phyloP scores from a whole-genome alignment of 2,329 filamentous ascomycete species.

The Endoconidiophora laricicola region DNA sequence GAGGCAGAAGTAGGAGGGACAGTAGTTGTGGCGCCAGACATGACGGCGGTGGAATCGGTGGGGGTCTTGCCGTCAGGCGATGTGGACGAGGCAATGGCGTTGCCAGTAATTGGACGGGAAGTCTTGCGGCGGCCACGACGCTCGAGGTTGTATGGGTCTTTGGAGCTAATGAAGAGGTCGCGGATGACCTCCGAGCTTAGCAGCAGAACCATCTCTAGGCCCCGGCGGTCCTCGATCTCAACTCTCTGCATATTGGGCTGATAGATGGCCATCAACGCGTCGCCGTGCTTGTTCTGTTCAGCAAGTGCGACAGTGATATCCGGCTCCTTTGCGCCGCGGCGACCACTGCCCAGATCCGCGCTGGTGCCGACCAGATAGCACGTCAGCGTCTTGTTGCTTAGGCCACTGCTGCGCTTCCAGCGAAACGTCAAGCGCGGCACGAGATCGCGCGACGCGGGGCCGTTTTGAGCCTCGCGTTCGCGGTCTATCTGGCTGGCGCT shows the following conservation, averaged over 20 bases:
- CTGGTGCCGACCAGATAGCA: constrained; percentile 73
- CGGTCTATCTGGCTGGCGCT: constrained; percentile 65
- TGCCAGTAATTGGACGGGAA: constrained; percentile 9
- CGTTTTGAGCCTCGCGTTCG: constrained; percentile 30
- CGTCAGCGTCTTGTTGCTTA: constrained; percentile 59
- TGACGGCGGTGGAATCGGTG: constrained; percentile 17
- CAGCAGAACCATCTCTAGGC: constrained; percentile 66
- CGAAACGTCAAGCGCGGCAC: constrained; percentile 67
- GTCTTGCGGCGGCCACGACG: constrained; percentile 29
- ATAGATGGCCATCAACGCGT: constrained; percentile 62
- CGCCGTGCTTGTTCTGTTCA: constrained; percentile 43
- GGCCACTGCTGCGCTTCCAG: constrained; percentile 54
- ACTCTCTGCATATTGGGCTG: constrained; percentile 82
- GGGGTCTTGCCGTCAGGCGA: constrained; percentile 15
- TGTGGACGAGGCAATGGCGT: neutral
- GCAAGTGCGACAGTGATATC: constrained; percentile 92
- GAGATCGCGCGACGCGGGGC: constrained; percentile 24
- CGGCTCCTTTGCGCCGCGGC: constrained; percentile 76
- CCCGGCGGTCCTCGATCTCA: constrained; percentile 87
- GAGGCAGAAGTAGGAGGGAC: constrained; percentile 12
- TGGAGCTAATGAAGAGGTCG: constrained; percentile 46
- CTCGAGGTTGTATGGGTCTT: constrained; percentile 60
- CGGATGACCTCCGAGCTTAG: constrained; percentile 46
- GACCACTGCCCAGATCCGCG: constrained; percentile 34
- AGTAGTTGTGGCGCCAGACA: constrained; percentile 24